Evolutionary conservation across 139 green algal species (phyloP).

Genomic region (Chlorella sp.): DNA sequence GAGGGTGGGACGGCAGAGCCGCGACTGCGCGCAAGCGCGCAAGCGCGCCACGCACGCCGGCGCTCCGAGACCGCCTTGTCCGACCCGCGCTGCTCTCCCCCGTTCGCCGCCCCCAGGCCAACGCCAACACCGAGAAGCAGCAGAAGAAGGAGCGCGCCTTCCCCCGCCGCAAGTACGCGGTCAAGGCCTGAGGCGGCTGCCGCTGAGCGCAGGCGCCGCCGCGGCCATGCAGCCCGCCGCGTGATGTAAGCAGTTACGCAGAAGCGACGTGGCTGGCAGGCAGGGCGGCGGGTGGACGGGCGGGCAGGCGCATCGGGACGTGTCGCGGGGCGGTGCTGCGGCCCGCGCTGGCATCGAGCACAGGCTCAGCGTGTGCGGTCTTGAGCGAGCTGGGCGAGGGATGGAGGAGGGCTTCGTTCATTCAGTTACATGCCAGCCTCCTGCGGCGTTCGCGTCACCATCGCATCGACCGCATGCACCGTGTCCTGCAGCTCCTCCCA

Average conservation of each 20-base stretch:
- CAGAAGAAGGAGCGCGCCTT: conserved; percentile 88
- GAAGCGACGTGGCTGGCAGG: too few species aligned
- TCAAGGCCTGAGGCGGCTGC: conserved; percentile 79
- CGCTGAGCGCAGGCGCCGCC: not conserved
- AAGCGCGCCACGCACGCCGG: too few species aligned
- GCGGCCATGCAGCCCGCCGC: not conserved
- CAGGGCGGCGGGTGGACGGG: too few species aligned
- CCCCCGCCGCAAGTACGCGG: conserved; percentile 90
- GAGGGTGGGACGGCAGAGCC: too few species aligned
- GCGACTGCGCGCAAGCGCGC: too few species aligned
- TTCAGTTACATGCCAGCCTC: conserved; percentile 28
- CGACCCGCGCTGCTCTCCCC: too few species aligned
- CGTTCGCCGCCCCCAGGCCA: conserved; percentile 48
- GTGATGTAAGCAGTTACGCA: conserved; percentile 9
- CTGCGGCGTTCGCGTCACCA: conserved; percentile 42
- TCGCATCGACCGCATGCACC: conserved; percentile 53
- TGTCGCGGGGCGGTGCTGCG: too few species aligned
- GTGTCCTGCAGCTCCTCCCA: conserved; percentile 71
- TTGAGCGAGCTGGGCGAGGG: not conserved
- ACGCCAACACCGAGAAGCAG: conserved; percentile 77
- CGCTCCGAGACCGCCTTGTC: too few species aligned
- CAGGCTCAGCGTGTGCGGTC: too few species aligned
- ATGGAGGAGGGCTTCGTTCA: too few species aligned
- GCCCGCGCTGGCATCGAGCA: too few species aligned
- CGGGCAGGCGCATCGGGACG: too few species aligned